Evolutionary conservation across 1,284 basidiomycete genomes (phyloP), one percentile per base, ranked within the genome.

Genomic region (Cutaneotrichosporon sp.): DNA sequence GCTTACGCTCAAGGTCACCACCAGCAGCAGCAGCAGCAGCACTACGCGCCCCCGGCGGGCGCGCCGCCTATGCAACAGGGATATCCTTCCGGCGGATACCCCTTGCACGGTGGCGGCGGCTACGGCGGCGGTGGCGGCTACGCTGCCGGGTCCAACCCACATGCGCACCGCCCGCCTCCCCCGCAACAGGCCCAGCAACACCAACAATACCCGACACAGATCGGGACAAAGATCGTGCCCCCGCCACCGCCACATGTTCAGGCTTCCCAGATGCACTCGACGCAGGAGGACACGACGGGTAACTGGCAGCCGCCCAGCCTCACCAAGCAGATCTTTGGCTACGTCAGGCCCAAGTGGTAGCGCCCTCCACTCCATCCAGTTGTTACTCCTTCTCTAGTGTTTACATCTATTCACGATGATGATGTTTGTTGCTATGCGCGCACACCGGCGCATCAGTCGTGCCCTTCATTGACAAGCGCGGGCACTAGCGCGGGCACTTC

Each of bases 321-420:
- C 30, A 45, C 43, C 12, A 20, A 30, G 17, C 43, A 45, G 43
- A 45, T 45, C 43, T 45, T 45, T 35, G 43, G 43, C 2, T 45
- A 45, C 34, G 30, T 45, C 18, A 34, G 34, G 43, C 43, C 43
- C n/a, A 43, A n/a, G 15, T 43, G 21, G 21, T 8, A 41, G 8
- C 10, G n/a, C n/a, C n/a, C n/a, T n/a, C n/a, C n/a, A n/a, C n/a
- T n/a, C n/a, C n/a, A n/a, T n/a, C 26, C 26, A 30, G 26, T 10
- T 10, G 26, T 30, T 30, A n/a, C n/a, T n/a, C n/a, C n/a, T n/a
- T n/a, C n/a, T n/a, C n/a, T n/a, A n/a, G n/a, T n/a, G 26, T 30
- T 10, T 30, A 30, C 26, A 30, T 30, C 26, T 30, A 30, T 30
- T 30, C 26, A 20, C n/a, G 38, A 4, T 5, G 38, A 20, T n/a